Percentiles rank a stretch among this genome's conserved stretches.
Evolutionary conservation across 805 yeast species (phyloP).

Genomic region (Metschnikowia anglica): DNA sequence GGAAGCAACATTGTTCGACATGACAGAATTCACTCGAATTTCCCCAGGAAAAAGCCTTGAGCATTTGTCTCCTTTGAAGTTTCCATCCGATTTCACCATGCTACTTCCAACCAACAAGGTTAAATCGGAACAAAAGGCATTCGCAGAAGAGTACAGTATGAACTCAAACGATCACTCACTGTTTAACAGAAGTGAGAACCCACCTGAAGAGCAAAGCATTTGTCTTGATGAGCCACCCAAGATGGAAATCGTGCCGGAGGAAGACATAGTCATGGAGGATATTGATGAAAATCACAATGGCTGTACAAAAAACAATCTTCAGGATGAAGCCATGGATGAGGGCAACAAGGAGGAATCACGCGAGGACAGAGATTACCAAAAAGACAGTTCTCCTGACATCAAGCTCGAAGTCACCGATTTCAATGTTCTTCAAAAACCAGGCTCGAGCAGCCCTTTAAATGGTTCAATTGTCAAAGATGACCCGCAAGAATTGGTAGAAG

Average conservation of each 20-base stretch:
- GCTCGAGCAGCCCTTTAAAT: neutral
- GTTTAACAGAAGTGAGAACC: neutral
- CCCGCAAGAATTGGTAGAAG: conserved; percentile 18
- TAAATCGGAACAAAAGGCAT: conserved; percentile 1
- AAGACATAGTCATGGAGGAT: conserved; percentile 10
- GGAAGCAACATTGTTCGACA: conserved; percentile 17
- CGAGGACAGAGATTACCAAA: neutral
- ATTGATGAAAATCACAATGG: neutral
- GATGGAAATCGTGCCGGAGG: conserved; percentile 7
- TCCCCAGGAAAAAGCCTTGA: conserved; percentile 19
- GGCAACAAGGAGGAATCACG: neutral
- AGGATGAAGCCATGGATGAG: conserved; percentile 2
- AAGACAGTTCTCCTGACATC: neutral
- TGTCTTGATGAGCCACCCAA: conserved; percentile 6
- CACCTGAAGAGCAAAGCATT: conserved; percentile 2
- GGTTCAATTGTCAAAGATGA: neutral
- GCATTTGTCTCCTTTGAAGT: conserved; percentile 32
- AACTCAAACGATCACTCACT: neutral
- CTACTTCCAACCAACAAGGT: conserved; percentile 23
- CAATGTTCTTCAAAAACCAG: conserved; percentile 5
- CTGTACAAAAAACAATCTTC: neutral
- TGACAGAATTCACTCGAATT: conserved; percentile 34
- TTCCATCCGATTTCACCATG: conserved; percentile 35
- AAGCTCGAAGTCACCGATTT: conserved; percentile 8
- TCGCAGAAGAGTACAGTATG: neutral